Conservation (phyloP, 768 basidiomycete genomes). For the Kwoniella heveanensis region DNA sequence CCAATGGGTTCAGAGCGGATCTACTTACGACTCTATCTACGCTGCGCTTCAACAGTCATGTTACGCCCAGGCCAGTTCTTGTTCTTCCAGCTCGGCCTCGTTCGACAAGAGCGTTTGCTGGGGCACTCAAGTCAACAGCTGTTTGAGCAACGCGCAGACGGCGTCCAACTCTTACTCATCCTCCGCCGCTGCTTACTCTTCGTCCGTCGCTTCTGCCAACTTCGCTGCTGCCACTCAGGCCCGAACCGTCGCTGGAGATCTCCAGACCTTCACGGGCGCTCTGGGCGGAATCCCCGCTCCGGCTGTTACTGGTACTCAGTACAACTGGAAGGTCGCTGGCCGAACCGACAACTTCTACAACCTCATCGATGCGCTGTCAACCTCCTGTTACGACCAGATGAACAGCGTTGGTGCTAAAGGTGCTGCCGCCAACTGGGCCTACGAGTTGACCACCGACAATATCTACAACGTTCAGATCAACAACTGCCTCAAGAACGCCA, state of each 20-base stretch:
- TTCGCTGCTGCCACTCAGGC: constrained; percentile 17
- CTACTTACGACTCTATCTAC: constrained; percentile 17
- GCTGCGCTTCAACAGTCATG: constrained; percentile 30
- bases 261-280: constrained; percentile 39
- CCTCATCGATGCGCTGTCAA: constrained; percentile 16
- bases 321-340: constrained; percentile 18
- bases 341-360: constrained; percentile 11
- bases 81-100: constrained; percentile 16
- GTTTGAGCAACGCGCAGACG: constrained; percentile 14
- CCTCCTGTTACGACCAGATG: constrained; percentile 14
- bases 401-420: constrained; percentile 10
- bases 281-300: constrained; percentile 33
- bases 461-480: constrained; percentile 18
- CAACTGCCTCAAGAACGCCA: constrained; percentile 14
- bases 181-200: constrained; percentile 3
- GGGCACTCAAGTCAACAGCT: constrained; percentile 14
- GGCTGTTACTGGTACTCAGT: constrained; percentile 29
- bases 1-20: constrained; percentile 14
- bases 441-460: constrained; percentile 16
- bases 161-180: constrained; percentile 4
- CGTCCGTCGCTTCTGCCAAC: constrained; percentile 20
- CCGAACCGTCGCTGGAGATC: constrained; percentile 16
- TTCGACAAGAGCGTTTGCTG: constrained; percentile 19
- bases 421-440: constrained; percentile 21
- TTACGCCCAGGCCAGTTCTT: constrained; percentile 27